Conservation (phyloP, 371 early-diverging fungal genomes). For the Apophysomyces elegans region DNA sequence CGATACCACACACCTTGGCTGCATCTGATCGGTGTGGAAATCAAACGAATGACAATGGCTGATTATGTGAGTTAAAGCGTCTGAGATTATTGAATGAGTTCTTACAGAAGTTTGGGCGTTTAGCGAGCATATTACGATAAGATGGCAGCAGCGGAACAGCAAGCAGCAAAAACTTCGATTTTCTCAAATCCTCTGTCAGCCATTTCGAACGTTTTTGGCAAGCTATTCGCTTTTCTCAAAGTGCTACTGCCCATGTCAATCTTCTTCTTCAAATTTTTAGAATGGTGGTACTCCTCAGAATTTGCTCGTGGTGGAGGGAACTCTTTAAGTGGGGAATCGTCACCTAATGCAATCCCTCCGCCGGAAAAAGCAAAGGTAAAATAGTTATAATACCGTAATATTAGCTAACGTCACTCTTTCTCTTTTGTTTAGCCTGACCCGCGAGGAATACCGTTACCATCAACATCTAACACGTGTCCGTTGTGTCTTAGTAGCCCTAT, state of each 20-base stretch:
- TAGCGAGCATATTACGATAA: conserved; percentile 51
- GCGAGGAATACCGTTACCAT: conserved; percentile 76
- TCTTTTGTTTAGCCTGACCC: conserved; percentile 64
- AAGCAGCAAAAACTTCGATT: conserved; percentile 17
- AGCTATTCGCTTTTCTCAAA: conserved; percentile 74
- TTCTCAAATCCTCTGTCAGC: conserved; percentile 27
- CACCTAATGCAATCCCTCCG: conserved; percentile 54
- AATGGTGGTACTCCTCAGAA: conserved; percentile 94
- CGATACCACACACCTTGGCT: conserved; percentile 83
- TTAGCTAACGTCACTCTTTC: neutral
- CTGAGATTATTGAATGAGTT: neutral
- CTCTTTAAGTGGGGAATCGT: conserved; percentile 37
- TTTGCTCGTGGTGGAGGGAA: conserved; percentile 50
- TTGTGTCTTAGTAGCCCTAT: conserved; percentile 69
- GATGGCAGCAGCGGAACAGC: conserved; percentile 16
- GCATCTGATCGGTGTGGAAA: conserved; percentile 71
- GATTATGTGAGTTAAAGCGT: conserved; percentile 73
- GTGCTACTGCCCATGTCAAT: conserved; percentile 85
- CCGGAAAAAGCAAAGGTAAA: conserved; percentile 65
- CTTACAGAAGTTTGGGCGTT: conserved; percentile 1
- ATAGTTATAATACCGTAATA: neutral
- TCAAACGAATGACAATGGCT: conserved; percentile 77
- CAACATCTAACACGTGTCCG: conserved; percentile 76
- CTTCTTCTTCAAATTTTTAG: conserved; percentile 91
- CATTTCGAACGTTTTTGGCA: conserved; percentile 41